Conservation (phyloP, 108 stramenopile species). For the Discostella stelligeroides region DNA sequence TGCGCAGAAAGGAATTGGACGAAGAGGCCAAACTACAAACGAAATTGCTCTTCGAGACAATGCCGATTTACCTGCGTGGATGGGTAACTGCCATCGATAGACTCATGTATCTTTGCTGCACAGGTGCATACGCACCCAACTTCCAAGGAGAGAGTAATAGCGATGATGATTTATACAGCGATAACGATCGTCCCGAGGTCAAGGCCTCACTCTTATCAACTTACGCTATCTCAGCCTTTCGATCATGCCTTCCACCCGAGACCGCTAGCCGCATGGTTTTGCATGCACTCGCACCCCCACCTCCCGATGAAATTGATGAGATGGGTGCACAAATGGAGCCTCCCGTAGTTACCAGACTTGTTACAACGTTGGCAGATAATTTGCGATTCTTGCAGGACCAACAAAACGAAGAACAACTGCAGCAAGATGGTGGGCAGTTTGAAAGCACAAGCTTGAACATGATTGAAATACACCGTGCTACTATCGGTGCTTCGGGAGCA, state of each 20-base stretch:
- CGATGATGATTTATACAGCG: conserved; percentile 20
- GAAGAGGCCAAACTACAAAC: conserved; percentile 38
- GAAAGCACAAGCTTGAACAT: conserved; percentile 15
- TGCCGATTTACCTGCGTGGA: conserved; percentile 50
- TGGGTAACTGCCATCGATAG: conserved; percentile 62
- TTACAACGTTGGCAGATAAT: conserved; percentile 71
- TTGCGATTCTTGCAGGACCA: conserved; percentile 33
- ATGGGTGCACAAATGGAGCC: conserved; percentile 22
- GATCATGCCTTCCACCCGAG: conserved; percentile 50
- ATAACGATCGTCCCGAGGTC: conserved; percentile 56
- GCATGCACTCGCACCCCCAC: conserved; percentile 78
- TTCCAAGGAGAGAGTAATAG: conserved; percentile 3
- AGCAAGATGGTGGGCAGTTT: conserved; percentile 3
- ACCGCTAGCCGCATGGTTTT: conserved; percentile 62
- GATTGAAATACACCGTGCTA: conserved; percentile 28
- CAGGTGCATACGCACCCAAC: conserved; percentile 56
- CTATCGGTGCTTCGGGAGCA: conserved; percentile 66
- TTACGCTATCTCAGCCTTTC: conserved; percentile 41
- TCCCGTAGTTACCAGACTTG: conserved; percentile 66
- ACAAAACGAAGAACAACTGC: background rate
- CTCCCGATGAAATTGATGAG: conserved; percentile 45
- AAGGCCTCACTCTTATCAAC: conserved; percentile 53
- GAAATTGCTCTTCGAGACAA: conserved; percentile 42
- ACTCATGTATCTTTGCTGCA: conserved; percentile 74
- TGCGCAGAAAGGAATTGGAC: conserved; percentile 23